Base-by-base conservation (phyloP, 1,284 basidiomycete genomes). In the Rhodotorula sp. region DNA sequence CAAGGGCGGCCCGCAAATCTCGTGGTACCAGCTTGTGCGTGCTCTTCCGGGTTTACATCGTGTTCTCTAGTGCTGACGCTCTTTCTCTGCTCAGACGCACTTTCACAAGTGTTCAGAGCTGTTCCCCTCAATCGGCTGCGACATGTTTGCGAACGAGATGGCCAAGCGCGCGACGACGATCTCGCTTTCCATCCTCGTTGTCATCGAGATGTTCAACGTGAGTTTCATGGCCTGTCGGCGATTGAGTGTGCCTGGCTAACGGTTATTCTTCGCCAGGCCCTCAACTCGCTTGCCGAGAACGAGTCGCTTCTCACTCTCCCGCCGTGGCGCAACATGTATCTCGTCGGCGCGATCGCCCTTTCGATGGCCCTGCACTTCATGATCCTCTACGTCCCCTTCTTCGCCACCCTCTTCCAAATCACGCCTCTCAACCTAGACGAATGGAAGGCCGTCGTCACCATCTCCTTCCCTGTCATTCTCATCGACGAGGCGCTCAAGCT, bases 151-250 rank as follows among this genome's bases (percentile, higher is more conserved):
- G 53, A 89, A 93, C 78, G 85, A 86, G 71, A 88, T 91, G 85
- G 83, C 91, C 18, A 87, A 88, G 76, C 87, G 86, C n/a, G 94
- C 93, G 16, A 94, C 94, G 64, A 99, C 96, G 30, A 93, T 98
- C 84, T 94, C 91, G 73, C 83, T 99, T 52, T 95, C 93, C 31
- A 95, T 96, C 76, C 85, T 96, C 64, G 94, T 96, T 62, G 82
- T 84, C n/a, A 85, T 99, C 65, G 96, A 99, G 82, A 99, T 99
- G 96, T 94, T 97, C 83, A 99, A 99, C 83, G 95, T 55, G 37
- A 47, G 50, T 31, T 1, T 11, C 18, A 11, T 2, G 9, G 4
- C 7, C 48, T 48, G 10, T 11, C 30, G 28, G 9, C 11, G 24
- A 46, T 22, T 4, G 6, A 26, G n/a, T 10, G 44, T n/a, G 22